Evolutionary conservation across 2,329 filamentous ascomycete genomes (phyloP).

Genomic region (Albifimbria verrucaria): DNA sequence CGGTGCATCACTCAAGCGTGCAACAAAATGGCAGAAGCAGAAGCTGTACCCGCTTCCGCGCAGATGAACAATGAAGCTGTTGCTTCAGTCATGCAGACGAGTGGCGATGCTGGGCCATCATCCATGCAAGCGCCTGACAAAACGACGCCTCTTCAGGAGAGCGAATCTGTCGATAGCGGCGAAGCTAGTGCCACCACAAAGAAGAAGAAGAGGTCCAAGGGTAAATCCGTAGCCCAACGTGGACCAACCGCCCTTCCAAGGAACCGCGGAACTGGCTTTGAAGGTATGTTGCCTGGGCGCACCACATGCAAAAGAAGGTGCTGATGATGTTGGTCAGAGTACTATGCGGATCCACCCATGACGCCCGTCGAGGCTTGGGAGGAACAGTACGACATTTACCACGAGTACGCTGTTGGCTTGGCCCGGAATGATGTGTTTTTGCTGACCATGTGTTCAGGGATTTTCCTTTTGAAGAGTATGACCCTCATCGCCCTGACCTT

Average conservation of each 20-base stretch:
- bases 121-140: neutral
- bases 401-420: conserved; percentile 46
- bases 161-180: neutral
- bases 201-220: conserved; percentile 16
- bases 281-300: conserved; percentile 45
- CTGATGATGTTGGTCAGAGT: conserved; percentile 47
- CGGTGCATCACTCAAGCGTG: no score
- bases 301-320: neutral
- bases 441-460: conserved; percentile 33
- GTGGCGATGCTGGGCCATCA: neutral
- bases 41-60: neutral
- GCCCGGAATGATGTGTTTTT: neutral
- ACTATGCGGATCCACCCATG: conserved; percentile 75
- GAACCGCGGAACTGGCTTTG: conserved; percentile 62
- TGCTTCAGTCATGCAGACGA: neutral
- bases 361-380: conserved; percentile 65
- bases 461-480: conserved; percentile 55
- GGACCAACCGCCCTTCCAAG: conserved; percentile 40
- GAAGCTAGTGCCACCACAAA: conserved; percentile 2
- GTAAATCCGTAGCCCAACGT: conserved; percentile 17
- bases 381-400: conserved; percentile 65
- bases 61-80: neutral
- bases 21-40: neutral
- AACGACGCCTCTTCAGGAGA: neutral
- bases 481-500: neutral